Conservation (phyloP, 164 flowering plant genomes). For the Vitis cinerea region DNA sequence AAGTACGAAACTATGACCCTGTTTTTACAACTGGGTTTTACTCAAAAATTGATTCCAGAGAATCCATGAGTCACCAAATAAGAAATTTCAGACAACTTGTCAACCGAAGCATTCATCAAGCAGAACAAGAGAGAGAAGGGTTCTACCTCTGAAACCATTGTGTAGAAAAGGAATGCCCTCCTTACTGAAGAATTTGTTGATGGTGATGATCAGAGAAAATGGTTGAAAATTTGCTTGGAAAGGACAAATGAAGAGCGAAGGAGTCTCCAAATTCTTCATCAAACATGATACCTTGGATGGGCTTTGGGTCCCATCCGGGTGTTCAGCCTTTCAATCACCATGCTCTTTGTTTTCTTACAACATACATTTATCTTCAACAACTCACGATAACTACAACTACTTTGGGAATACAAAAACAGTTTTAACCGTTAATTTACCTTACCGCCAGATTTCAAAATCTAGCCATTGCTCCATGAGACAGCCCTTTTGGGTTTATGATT, state of each 20-base stretch:
- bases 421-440: slow-evolving; percentile 5
- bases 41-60: neutral
- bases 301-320: slow-evolving; percentile 13
- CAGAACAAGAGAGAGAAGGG: neutral
- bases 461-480: too few relatives aligned
- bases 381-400: slow-evolving; percentile 4
- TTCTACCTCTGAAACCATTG: slow-evolving; percentile 7
- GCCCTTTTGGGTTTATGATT: too few relatives aligned
- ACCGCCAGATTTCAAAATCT: neutral
- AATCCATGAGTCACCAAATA: neutral
- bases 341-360: neutral
- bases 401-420: slow-evolving; percentile 2
- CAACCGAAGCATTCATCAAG: neutral
- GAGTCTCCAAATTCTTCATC: neutral
- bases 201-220: neutral
- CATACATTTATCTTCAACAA: neutral
- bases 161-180: neutral
- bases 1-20: too few relatives aligned
- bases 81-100: neutral
- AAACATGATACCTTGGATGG: neutral
- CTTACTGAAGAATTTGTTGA: too few relatives aligned
- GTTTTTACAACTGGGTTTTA: neutral
- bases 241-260: neutral
- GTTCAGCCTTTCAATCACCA: slow-evolving; percentile 9
- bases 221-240: neutral